Evolutionary conservation across 495 filamentous ascomycete species (phyloP).

Genomic region (Bacidia rubella): DNA sequence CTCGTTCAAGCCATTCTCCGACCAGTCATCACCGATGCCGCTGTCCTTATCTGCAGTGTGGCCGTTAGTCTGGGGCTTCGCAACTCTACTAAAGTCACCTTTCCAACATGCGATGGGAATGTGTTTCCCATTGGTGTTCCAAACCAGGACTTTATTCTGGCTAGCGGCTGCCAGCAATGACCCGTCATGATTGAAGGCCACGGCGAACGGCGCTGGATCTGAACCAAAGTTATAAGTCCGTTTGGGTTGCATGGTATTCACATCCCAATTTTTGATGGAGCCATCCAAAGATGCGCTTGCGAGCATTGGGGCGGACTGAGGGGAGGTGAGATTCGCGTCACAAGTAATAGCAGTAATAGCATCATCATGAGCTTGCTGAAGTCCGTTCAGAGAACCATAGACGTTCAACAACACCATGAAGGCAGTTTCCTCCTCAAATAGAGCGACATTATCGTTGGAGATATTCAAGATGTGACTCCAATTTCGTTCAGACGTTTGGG

Average conservation of each 20-base stretch:
- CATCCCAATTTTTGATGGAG: slow-evolving; percentile 54
- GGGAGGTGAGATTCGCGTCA: slow-evolving; percentile 17
- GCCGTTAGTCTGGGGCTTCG: slow-evolving; percentile 17
- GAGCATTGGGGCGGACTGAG: slow-evolving; percentile 21
- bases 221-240: slow-evolving; percentile 32
- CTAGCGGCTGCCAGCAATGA: slow-evolving; percentile 56
- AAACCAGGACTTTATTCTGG: slow-evolving; percentile 50
- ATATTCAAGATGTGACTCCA: slow-evolving; percentile 16
- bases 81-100: slow-evolving; percentile 11
- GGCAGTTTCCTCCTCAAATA: slow-evolving; percentile 16
- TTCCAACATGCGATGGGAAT: slow-evolving; percentile 54
- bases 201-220: slow-evolving; percentile 41
- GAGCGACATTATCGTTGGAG: background rate
- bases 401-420: slow-evolving; percentile 10
- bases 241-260: slow-evolving; percentile 43
- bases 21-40: slow-evolving; percentile 18
- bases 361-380: slow-evolving; percentile 26
- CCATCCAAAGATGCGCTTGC: slow-evolving; percentile 43
- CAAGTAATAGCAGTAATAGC: slow-evolving; percentile 32
- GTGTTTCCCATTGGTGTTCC: slow-evolving; percentile 56
- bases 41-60: slow-evolving; percentile 29
- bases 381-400: background rate
- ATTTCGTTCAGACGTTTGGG: slow-evolving; percentile 1
- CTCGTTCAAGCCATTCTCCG: slow-evolving; percentile 12
- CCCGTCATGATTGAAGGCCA: slow-evolving; percentile 62